phyloP scores from a whole-genome alignment of 2,329 filamentous ascomycete genomes.

The Hypoxylon sp. region DNA sequence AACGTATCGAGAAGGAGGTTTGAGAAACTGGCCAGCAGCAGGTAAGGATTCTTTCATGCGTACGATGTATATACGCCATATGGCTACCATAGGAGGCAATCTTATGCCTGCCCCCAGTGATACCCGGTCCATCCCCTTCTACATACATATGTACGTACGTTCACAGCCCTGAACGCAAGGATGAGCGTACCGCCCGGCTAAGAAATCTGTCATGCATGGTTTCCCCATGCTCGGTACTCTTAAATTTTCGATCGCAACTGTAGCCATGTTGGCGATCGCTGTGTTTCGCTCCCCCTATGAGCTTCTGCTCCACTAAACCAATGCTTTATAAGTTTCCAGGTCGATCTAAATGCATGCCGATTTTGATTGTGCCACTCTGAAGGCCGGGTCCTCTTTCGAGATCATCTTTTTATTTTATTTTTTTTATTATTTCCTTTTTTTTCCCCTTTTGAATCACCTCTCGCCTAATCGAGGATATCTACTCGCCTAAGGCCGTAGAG shows the following conservation, averaged over 20 bases:
- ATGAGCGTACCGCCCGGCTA: conserved; percentile 11
- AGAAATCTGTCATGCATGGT: conserved; percentile 21
- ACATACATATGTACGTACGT: too few species aligned
- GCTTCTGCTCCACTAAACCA: conserved; percentile 13
- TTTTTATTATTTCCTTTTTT: too few species aligned
- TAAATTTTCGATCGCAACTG: conserved; percentile 27
- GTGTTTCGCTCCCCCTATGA: conserved; percentile 12
- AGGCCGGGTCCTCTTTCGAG: neutral
- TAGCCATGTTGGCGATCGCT: conserved; percentile 15
- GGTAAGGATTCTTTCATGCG: conserved; percentile 2
- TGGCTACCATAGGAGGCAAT: conserved; percentile 12
- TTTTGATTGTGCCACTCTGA: conserved; percentile 8
- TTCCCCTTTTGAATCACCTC: neutral
- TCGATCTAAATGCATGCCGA: neutral
- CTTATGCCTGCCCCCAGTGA: conserved; percentile 9
- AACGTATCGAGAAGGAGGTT: conserved; percentile 30
- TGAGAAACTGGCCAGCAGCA: conserved; percentile 2
- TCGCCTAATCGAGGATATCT: conserved; percentile 17
- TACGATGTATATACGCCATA: conserved; percentile 1
- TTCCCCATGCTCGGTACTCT: conserved; percentile 4
- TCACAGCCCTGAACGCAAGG: conserved; percentile 8
- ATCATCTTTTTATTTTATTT: too few species aligned
- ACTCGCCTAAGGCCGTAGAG: conserved; percentile 5
- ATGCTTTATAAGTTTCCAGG: conserved; percentile 12
- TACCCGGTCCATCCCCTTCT: conserved; percentile 1